phyloP scores from a whole-genome alignment of 805 yeast species.

The Candida loeiensis region DNA sequence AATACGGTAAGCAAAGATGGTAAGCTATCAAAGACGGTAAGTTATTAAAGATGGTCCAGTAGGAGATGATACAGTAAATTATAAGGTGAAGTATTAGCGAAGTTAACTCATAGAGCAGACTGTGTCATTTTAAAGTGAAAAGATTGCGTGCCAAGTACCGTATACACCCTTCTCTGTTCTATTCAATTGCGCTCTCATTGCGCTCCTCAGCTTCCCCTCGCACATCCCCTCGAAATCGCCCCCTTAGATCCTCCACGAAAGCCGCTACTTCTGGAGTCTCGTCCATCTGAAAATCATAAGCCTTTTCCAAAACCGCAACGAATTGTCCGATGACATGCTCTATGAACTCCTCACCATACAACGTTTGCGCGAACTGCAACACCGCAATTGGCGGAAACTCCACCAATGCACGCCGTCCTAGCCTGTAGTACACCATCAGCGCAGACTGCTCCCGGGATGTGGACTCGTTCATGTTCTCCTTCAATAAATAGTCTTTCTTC shows the following conservation, averaged over 20 bases:
- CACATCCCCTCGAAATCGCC: background rate
- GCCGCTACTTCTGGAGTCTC: background rate
- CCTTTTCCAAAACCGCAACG: constrained; percentile 23
- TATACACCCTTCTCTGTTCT: background rate
- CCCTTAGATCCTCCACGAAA: background rate
- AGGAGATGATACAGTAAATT: no score
- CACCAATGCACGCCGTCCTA: constrained; percentile 31
- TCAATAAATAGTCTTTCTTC: constrained; percentile 28
- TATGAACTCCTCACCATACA: constrained; percentile 26
- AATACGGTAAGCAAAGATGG: no score
- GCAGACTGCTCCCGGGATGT: constrained; percentile 6
- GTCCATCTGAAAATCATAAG: constrained; percentile 14
- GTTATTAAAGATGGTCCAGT: no score
- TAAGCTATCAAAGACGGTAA: no score
- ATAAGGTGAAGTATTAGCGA: no score
- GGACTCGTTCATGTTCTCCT: constrained; percentile 12
- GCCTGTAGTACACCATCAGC: constrained; percentile 20
- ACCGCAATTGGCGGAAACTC: constrained; percentile 33
- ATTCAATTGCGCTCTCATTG: no score
- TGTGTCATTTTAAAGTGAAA: no score
- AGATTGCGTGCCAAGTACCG: no score
- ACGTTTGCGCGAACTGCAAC: constrained; percentile 20
- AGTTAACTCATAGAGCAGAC: no score
- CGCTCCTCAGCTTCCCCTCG: background rate
- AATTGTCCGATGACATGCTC: constrained; percentile 16